Evolutionary conservation across 169 alveolate genomes (phyloP), one percentile per base, ranked within the genome.

Genomic region (Eimeria acervulina): DNA sequence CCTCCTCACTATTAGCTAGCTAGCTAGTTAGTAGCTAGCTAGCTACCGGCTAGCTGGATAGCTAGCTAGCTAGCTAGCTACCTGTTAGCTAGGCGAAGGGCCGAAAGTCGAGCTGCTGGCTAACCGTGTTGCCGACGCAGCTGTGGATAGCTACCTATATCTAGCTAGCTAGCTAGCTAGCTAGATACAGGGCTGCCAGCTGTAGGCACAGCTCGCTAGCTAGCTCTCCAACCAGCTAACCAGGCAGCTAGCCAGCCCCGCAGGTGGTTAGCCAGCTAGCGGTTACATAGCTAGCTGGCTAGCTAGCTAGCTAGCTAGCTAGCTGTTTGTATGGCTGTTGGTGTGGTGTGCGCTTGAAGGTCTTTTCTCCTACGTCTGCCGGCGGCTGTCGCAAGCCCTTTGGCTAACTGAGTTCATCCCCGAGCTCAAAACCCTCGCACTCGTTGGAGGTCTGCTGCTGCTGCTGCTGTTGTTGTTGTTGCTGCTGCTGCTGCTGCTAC

Each of bases 401-500:
- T 70, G 83, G 83, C 83, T 70, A 13, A 33, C 83, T 4, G 83
- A 70, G 42, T 70, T 70, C 42, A 7, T 70, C 3, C 83, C 83
- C 26, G 83, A 70, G 47, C 26, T 70, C 42, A 70, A 33, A 70
- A 70, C 83, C 47, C 6, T 70, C 47, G 83, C 83, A 12, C n/a
- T n/a, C n/a, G n/a, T n/a, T n/a, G n/a, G n/a, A n/a, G n/a, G n/a
- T n/a, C n/a, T n/a, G n/a, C n/a, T n/a, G 47, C 31, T 5, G 83
- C 17, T 19, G 83, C 47, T 44, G 83, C 47, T 70, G n/a, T 17
- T 28, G 83, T 17, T 70, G 51, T 44, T 70, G 83, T 44, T 70
- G 83, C 83, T n/a, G 83, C 83, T 70, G 83, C 83, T n/a, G 83
- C 83, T 33, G 51, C 83, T 70, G 83, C 7, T 4, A 21, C 83